Evolutionary conservation across 371 early-diverging fungal genomes (phyloP).

Genomic region (Lichtheimia ramosa): DNA sequence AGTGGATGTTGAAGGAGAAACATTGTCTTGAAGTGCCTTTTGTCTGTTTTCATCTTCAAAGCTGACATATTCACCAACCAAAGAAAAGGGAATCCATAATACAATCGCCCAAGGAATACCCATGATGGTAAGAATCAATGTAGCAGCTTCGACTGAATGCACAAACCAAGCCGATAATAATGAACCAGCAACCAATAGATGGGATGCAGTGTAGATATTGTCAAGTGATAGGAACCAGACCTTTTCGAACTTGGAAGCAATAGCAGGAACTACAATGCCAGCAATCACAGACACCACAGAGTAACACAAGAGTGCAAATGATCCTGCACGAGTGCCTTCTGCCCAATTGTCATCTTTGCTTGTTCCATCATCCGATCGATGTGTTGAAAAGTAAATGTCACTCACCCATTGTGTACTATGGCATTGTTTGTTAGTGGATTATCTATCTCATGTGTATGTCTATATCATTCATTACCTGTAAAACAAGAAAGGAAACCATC

Average conservation of each 20-base stretch:
- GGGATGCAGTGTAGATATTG: conserved; percentile 39
- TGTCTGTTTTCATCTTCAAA: conserved; percentile 15
- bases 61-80: conserved; percentile 62
- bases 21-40: background rate
- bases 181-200: conserved; percentile 1
- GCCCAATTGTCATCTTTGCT: conserved; percentile 18
- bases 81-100: conserved; percentile 72
- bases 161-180: conserved; percentile 45
- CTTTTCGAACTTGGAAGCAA: conserved; percentile 5
- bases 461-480: conserved; percentile 22
- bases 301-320: conserved; percentile 58
- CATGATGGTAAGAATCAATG: conserved; percentile 46
- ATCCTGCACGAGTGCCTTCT: conserved; percentile 54
- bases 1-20: background rate
- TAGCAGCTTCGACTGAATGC: conserved; percentile 38
- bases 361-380: conserved; percentile 9
- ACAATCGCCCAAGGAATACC: conserved; percentile 69
- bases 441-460: background rate
- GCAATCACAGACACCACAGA: conserved; percentile 55
- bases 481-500: conserved; percentile 69
- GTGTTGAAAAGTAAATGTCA: conserved; percentile 32
- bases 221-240: conserved; percentile 27
- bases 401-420: conserved; percentile 39
- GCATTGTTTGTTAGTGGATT: background rate
- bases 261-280: conserved; percentile 46